These are phyloP conservation scores for Bacidia gigantensis DNA, from an alignment of 495 filamentous ascomycete genomes.

Conservation along the genomic window DNA sequence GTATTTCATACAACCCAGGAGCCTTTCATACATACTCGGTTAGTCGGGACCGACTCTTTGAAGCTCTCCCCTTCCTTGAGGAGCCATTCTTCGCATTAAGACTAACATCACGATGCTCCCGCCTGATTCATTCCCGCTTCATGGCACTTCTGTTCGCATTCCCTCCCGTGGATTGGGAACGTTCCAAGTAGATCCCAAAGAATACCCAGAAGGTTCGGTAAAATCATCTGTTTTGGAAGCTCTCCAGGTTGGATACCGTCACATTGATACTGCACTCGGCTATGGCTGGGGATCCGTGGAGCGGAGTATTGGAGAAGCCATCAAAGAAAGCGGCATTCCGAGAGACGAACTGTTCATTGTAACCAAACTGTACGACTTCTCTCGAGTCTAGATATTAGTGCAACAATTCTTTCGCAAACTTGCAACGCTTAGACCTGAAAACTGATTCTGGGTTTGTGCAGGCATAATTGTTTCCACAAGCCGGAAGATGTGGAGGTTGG, in stretches of 20 bases:
- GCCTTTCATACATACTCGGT: no score
- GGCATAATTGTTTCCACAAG: conserved; percentile 1
- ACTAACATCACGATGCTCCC: no score
- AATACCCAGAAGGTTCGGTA: background rate
- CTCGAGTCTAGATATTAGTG: no score
- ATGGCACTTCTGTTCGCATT: background rate
- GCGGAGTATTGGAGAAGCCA: conserved; percentile 42
- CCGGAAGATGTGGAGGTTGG: background rate
- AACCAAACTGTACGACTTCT: conserved; percentile 45
- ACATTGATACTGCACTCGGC: conserved; percentile 53
- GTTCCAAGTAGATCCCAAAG: background rate
- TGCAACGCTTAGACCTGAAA: background rate
- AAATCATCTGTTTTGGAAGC: conserved; percentile 23
- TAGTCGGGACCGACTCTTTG: no score
- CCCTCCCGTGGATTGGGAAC: background rate
- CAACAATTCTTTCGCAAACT: no score
- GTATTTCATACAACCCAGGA: no score
- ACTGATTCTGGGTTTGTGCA: background rate
- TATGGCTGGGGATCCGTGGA: conserved; percentile 47
- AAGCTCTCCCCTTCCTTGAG: no score
- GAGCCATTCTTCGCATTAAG: no score
- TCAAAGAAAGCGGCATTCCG: conserved; percentile 42
- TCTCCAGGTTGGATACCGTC: conserved; percentile 47
- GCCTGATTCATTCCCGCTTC: background rate
- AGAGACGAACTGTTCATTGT: conserved; percentile 56